Conservation (phyloP, 2,329 filamentous ascomycete genomes). For the Ophiosphaerella narmari region DNA sequence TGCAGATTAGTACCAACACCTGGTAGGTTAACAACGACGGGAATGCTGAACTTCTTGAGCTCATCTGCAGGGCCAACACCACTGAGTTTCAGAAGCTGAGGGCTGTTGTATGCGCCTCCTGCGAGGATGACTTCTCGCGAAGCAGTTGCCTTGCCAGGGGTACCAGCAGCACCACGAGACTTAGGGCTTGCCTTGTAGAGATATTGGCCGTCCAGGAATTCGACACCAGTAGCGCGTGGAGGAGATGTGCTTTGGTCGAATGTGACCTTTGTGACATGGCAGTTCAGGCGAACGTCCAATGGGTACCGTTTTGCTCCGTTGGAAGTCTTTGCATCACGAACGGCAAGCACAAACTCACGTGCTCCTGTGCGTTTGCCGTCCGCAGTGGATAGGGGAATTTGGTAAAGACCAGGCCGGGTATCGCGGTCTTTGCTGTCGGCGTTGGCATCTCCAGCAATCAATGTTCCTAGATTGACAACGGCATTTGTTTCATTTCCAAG, state of each 20-base stretch:
- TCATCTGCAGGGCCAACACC: conserved; percentile 64
- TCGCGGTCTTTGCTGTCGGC: conserved; percentile 54
- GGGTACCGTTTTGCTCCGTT: conserved; percentile 61
- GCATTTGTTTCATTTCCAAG: conserved; percentile 50
- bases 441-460: conserved; percentile 57
- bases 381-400: conserved; percentile 63
- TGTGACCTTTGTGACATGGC: conserved; percentile 67
- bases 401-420: conserved; percentile 55
- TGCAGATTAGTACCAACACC: conserved; percentile 69
- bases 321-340: conserved; percentile 54
- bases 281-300: conserved; percentile 63
- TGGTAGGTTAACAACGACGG: conserved; percentile 60
- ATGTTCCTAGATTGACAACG: conserved; percentile 40
- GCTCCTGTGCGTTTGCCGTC: conserved; percentile 56
- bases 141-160: conserved; percentile 40
- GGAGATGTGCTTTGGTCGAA: conserved; percentile 67
- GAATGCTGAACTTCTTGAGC: conserved; percentile 59
- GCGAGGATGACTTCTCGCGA: conserved; percentile 40
- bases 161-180: conserved; percentile 39
- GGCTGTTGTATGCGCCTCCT: conserved; percentile 64
- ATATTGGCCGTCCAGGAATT: conserved; percentile 49
- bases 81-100: conserved; percentile 67
- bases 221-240: conserved; percentile 53
- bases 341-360: conserved; percentile 60
- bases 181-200: conserved; percentile 51